Base-by-base conservation (phyloP, 2,329 filamentous ascomycete species). In the Penicillium sumatraense region DNA sequence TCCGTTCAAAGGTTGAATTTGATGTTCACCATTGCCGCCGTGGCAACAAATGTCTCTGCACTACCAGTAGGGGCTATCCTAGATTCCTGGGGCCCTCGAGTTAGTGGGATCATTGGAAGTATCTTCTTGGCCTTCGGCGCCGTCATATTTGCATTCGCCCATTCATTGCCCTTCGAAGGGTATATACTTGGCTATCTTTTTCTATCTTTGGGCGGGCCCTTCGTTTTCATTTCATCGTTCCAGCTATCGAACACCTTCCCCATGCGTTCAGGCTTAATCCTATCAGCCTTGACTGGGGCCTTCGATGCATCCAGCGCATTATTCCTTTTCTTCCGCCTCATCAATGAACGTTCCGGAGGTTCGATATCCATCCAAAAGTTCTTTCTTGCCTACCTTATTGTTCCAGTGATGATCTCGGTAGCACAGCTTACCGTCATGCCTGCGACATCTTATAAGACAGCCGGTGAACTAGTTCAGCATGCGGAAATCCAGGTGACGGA, bases 11-110 rank as follows among this genome's bases (percentile, higher is more conserved):
- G 75, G 60, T 81, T 96, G 54, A 96, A 96, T 70, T 78, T 96
- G 65, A 96, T 96, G 88, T 96, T 96, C 79, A 95, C 91, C 9
- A 83, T 92, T 33, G 91, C 92, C 23, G 92, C 91, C 21, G 92
- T 96, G 3, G 89, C 86, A 9, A 95, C 92, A 41, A 96, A 96
- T 66, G 88, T 96, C 16, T 90, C 87, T 40, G 91, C 92, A 31
- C 81, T 96, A 2, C 89, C 91, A 1, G 86, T 96, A 23, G 92
- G 93, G 42, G 90, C 90, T 2, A 88, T 96, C 41, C 83, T 96
- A 20, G 93, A 96, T 74, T 82, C 86, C 58, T 93, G 85, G 68
- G 93, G 93, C 1, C 93, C 93, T 13, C 84, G 89, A 52, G 81
- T 90, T 4, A 89, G 89, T 65, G 89, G 90, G 3, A 79, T 92